Conservation (phyloP, 345 rosid genomes). For the Camelina hispida region DNA sequence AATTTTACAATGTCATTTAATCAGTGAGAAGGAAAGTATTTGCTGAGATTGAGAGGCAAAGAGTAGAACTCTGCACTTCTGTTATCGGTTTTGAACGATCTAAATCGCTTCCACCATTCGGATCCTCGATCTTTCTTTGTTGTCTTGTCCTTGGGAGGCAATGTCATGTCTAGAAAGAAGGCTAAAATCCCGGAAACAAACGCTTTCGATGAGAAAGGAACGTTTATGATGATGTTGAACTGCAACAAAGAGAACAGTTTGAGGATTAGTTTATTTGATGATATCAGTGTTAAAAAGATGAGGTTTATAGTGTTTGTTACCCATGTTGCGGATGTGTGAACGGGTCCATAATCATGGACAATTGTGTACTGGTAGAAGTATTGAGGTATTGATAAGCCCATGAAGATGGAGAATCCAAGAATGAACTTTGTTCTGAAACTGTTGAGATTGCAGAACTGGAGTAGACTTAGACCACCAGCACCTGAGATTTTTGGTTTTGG, state of each 20-base stretch:
- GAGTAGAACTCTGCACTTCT: constrained; percentile 88
- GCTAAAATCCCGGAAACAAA: constrained; percentile 84
- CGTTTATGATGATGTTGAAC: constrained; percentile 91
- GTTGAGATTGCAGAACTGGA: constrained; percentile 85
- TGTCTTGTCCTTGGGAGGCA: constrained; percentile 61
- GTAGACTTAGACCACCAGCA: constrained; percentile 70
- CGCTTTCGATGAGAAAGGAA: constrained; percentile 80
- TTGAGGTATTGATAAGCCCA: constrained; percentile 81
- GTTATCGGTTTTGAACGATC: constrained; percentile 76
- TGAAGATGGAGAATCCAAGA: constrained; percentile 79
- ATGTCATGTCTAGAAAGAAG: constrained; percentile 60
- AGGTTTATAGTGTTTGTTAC: constrained; percentile 35
- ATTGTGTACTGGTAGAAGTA: constrained; percentile 76
- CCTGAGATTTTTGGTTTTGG: constrained; percentile 45
- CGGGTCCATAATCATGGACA: constrained; percentile 50
- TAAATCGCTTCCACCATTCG: constrained; percentile 85
- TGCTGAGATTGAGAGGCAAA: constrained; percentile 86
- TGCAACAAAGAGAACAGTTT: constrained; percentile 40
- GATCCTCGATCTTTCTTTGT: constrained; percentile 72
- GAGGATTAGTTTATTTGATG: background rate
- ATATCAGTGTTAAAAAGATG: background rate
- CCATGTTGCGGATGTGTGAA: constrained; percentile 66
- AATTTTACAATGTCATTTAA: background rate
- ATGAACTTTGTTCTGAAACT: constrained; percentile 78
- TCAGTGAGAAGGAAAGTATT: constrained; percentile 90